These are phyloP conservation scores for Tuber brumale DNA, from an alignment of 495 filamentous ascomycete species.

Conservation along the genomic window DNA sequence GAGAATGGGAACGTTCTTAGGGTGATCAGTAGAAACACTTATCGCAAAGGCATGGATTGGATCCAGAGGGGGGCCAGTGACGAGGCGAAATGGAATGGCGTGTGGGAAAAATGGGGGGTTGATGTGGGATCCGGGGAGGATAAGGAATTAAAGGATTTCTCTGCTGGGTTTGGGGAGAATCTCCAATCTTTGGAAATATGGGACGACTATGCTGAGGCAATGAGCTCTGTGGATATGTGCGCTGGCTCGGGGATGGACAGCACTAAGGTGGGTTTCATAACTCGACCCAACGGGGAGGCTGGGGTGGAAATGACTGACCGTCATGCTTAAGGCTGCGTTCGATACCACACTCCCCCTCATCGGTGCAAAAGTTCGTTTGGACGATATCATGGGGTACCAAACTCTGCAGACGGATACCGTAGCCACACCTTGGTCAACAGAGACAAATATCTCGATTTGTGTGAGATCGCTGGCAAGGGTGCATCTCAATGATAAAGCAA, in stretches of 20 bases:
- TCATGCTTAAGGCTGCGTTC: conserved; percentile 14
- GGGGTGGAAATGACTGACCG: conserved; percentile 27
- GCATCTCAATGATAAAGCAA: conserved; percentile 28
- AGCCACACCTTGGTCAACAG: conserved; percentile 20
- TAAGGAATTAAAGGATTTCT: conserved; percentile 23
- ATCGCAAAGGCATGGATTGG: conserved; percentile 70
- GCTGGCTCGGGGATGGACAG: conserved; percentile 44
- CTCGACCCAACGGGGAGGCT: conserved; percentile 14
- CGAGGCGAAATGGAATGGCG: conserved; percentile 51
- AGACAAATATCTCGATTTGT: conserved; percentile 38
- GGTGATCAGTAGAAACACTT: conserved; percentile 79
- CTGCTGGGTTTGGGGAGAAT: neutral
- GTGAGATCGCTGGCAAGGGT: conserved; percentile 39
- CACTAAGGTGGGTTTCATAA: conserved; percentile 42
- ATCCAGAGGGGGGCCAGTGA: conserved; percentile 46
- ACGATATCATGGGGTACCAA: conserved; percentile 36
- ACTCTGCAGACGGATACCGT: conserved; percentile 36
- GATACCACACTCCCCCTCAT: conserved; percentile 29
- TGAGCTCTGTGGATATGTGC: conserved; percentile 52
- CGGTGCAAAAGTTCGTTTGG: conserved; percentile 41
- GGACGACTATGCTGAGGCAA: conserved; percentile 42
- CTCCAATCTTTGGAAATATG: conserved; percentile 25
- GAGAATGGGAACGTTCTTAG: conserved; percentile 58
- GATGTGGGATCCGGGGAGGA: conserved; percentile 46
- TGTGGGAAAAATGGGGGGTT: conserved; percentile 55